Conservation (phyloP, 352 stramenopile species). For the Aphanomyces astaci region DNA sequence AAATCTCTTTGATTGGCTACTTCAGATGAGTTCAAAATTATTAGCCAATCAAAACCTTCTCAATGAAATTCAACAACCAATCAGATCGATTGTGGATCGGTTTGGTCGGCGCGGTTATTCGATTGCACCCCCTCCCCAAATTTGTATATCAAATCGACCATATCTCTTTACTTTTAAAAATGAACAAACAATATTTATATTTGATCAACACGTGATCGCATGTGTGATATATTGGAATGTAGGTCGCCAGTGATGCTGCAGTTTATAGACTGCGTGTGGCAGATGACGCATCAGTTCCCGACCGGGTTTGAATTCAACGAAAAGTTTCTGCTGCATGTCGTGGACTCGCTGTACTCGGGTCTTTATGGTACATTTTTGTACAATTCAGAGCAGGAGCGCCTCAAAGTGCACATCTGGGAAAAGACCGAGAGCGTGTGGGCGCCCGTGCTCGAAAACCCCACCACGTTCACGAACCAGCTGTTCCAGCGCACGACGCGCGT, state of each 20-base stretch:
- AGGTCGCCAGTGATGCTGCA: slow-evolving; percentile 76
- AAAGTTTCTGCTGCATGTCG: slow-evolving; percentile 72
- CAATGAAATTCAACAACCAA: too few species aligned
- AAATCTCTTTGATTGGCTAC: too few species aligned
- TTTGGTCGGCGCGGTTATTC: too few species aligned
- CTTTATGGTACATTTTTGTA: slow-evolving; percentile 79
- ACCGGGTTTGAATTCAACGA: slow-evolving; percentile 86
- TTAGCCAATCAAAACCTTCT: too few species aligned
- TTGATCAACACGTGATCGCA: too few species aligned
- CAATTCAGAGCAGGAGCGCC: slow-evolving; percentile 76
- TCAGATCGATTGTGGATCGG: too few species aligned
- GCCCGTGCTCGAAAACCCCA: slow-evolving; percentile 57
- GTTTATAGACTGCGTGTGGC: slow-evolving; percentile 82
- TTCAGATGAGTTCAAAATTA: too few species aligned
- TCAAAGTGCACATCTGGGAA: slow-evolving; percentile 80
- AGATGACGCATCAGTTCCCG: slow-evolving; percentile 84
- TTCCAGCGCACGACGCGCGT: slow-evolving; percentile 75
- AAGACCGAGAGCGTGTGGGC: slow-evolving; percentile 80
- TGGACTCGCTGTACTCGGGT: slow-evolving; percentile 68
- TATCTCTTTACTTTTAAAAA: too few species aligned
- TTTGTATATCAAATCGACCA: too few species aligned
- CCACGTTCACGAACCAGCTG: slow-evolving; percentile 59
- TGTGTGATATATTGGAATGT: too few species aligned
- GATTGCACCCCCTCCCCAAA: too few species aligned
- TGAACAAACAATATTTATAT: too few species aligned